phyloP scores from a whole-genome alignment of 768 basidiomycete species.

The Gloeopeniophorella convolvens region DNA sequence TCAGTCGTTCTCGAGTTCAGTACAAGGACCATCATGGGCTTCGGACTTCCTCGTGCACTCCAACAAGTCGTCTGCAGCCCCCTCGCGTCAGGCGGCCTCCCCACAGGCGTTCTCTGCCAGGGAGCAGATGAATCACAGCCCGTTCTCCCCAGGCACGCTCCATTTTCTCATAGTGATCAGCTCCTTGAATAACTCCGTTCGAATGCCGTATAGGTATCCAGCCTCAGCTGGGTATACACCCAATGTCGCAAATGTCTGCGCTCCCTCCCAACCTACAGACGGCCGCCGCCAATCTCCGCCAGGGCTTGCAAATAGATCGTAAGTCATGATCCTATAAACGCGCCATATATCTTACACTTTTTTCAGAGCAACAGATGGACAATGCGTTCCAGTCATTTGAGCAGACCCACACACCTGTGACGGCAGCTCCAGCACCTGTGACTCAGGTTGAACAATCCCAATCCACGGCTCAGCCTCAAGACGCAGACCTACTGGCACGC shows the following conservation, averaged over 20 bases:
- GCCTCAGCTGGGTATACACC: conserved; percentile 3
- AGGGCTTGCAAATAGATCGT: conserved; percentile 37
- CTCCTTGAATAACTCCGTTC: not conserved
- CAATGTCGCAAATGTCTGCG: conserved; percentile 33
- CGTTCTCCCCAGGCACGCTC: conserved; percentile 11
- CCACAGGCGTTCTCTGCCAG: not conserved
- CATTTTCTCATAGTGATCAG: not conserved
- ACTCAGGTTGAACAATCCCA: conserved; percentile 7
- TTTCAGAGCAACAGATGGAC: conserved; percentile 32
- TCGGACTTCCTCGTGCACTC: conserved; percentile 49
- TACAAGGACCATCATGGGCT: conserved; percentile 46
- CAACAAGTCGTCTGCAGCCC: conserved; percentile 3
- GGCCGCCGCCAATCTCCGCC: conserved; percentile 14
- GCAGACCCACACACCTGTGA: conserved; percentile 8
- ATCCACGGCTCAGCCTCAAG: conserved; percentile 23
- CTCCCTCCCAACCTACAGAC: conserved; percentile 21
- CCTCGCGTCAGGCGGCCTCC: not conserved
- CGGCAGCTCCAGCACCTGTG: not conserved
- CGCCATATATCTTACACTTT: conserved; percentile 20
- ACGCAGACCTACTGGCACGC: conserved; percentile 68
- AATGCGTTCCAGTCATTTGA: conserved; percentile 39
- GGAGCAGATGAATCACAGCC: not conserved
- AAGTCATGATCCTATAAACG: conserved; percentile 21
- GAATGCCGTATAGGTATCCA: not conserved
- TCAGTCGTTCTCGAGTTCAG: conserved; percentile 20